phyloP scores from a whole-genome alignment of 2,329 filamentous ascomycete genomes.

The Apiospora pterosperma region DNA sequence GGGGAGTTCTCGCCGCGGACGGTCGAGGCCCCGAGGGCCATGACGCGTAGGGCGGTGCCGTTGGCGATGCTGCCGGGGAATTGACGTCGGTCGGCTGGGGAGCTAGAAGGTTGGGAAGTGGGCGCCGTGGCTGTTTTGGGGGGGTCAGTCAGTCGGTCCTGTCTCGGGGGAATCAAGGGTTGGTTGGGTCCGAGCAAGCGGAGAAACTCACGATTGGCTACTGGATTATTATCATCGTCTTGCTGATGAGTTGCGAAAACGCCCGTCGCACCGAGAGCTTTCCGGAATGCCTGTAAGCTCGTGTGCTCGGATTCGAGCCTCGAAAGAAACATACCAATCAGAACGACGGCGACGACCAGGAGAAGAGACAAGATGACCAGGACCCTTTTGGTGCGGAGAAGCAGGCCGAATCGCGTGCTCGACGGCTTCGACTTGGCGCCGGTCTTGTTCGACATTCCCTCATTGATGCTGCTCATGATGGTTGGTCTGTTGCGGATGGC shows the following conservation, averaged over 20 bases:
- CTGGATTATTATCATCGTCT: not conserved
- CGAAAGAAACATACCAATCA: not conserved
- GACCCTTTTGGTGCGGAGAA: not conserved
- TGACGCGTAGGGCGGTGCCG: slow-evolving; percentile 21
- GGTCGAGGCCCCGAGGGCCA: slow-evolving; percentile 23
- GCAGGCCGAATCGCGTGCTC: not conserved
- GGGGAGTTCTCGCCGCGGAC: slow-evolving; percentile 21
- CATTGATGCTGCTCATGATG: not conserved
- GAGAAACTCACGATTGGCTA: not conserved
- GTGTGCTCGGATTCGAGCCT: not conserved
- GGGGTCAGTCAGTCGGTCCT: not conserved
- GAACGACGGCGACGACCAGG: not conserved
- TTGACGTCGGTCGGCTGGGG: not conserved
- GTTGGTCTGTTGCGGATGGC: too few species aligned
- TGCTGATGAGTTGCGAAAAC: not conserved
- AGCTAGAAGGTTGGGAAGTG: not conserved
- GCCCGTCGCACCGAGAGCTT: not conserved
- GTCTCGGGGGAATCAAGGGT: not conserved
- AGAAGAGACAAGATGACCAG: not conserved
- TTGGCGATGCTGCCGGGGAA: slow-evolving; percentile 12
- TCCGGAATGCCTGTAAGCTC: not conserved
- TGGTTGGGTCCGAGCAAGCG: too few species aligned
- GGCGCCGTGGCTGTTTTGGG: not conserved
- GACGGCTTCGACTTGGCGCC: not conserved
- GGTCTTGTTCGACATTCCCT: not conserved